Percentiles rank a stretch among this genome's conserved stretches.
These are phyloP conservation scores for Ceratobasidium sp. DNA, from an alignment of 1,284 basidiomycete genomes.

Conservation along the genomic window DNA sequence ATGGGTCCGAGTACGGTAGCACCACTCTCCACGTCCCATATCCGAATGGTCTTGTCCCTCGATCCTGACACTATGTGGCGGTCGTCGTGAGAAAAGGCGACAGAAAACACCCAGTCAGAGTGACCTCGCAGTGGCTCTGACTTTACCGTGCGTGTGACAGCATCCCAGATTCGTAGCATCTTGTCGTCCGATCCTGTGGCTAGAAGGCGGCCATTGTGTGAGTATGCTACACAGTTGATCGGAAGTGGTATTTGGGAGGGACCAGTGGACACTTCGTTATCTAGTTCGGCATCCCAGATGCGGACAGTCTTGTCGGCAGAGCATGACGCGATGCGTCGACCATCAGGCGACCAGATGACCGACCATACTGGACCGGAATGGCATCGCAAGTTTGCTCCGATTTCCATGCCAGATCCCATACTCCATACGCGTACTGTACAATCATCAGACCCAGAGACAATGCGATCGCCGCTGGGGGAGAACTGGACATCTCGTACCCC, in stretches of 20 bases:
- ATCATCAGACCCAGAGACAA: not conserved
- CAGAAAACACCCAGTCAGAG: not conserved
- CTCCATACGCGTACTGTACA: not conserved
- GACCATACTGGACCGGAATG: not conserved
- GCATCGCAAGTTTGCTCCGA: not conserved
- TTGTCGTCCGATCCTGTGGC: not conserved
- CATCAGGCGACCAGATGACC: not conserved
- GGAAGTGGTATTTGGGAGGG: not conserved
- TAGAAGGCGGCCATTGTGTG: not conserved
- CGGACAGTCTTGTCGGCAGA: not conserved
- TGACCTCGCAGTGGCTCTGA: not conserved
- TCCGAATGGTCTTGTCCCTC: constrained; percentile 10
- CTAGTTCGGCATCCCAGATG: not conserved
- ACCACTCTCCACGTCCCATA: constrained; percentile 25
- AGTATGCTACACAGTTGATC: not conserved
- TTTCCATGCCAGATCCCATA: not conserved
- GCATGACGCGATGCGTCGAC: not conserved
- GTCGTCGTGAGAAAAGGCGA: not conserved
- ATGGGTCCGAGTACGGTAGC: not conserved
- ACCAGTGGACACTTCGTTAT: not conserved
- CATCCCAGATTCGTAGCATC: not conserved
- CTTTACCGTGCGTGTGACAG: not conserved
- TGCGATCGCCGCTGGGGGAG: not conserved
- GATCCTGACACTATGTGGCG: constrained; percentile 21
- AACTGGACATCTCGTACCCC: not conserved